A percentile compares a stretch with the other conserved stretches of the same genome.
These are phyloP conservation scores for Periconia macrospinosa DNA, from an alignment of 2,329 filamentous ascomycete genomes.

Conservation along the genomic window DNA sequence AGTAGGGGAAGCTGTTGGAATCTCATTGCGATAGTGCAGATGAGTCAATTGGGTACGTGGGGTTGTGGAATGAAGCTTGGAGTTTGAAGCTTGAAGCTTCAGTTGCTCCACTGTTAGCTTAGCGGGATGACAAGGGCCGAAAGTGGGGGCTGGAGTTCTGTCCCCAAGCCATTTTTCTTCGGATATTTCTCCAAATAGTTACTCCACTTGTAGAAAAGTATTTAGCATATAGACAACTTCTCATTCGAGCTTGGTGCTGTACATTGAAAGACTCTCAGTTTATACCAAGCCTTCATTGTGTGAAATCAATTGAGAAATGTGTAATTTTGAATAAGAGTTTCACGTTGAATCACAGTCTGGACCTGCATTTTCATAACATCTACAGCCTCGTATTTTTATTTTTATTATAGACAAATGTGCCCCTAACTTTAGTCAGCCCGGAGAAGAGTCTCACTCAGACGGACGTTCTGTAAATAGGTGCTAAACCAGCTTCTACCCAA, in stretches of 20 bases:
- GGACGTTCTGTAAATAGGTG: slow-evolving; percentile 37
- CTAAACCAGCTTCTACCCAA: slow-evolving; percentile 14
- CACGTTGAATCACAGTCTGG: background rate
- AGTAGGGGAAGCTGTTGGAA: slow-evolving; percentile 17
- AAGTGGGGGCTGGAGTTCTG: background rate
- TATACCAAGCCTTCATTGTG: no score
- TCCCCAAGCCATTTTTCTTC: no score
- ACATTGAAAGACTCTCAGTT: no score
- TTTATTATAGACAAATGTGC: slow-evolving; percentile 18
- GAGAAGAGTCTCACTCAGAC: slow-evolving; percentile 36
- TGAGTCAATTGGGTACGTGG: background rate
- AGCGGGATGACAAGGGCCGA: background rate
- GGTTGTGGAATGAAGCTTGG: background rate
- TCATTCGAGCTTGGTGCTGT: no score
- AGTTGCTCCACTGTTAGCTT: background rate
- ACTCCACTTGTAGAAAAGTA: no score
- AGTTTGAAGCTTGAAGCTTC: slow-evolving; percentile 2
- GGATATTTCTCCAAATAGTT: no score
- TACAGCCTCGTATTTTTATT: background rate
- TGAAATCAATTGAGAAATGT: no score
- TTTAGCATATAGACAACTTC: no score
- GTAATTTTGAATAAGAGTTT: no score
- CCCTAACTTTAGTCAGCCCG: slow-evolving; percentile 38
- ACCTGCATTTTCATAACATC: background rate
- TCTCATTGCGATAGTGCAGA: slow-evolving; percentile 13